These are phyloP conservation scores for Trichothecium sympodiale DNA, from an alignment of 2,329 filamentous ascomycete genomes.

Conservation along the genomic window DNA sequence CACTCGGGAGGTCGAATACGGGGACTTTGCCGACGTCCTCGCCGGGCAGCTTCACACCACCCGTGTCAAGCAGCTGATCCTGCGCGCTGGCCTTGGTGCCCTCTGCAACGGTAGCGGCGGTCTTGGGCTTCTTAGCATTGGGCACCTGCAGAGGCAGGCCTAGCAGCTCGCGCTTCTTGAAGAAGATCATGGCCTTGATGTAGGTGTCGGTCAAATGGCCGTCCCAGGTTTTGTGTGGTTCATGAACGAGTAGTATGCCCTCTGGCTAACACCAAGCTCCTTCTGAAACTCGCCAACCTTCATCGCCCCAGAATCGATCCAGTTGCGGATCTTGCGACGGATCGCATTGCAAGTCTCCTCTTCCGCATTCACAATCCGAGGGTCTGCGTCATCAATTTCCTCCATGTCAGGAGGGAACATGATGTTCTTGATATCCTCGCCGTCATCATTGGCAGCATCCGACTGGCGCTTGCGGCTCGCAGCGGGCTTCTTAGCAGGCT, in stretches of 20 bases:
- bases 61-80: constrained; percentile 26
- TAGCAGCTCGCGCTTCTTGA: constrained; percentile 37
- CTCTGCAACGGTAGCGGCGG: constrained; percentile 9
- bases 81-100: constrained; percentile 11
- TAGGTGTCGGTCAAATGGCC: constrained; percentile 17
- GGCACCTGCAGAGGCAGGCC: constrained; percentile 24
- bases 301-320: constrained; percentile 29
- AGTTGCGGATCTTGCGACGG: constrained; percentile 20
- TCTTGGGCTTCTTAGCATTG: constrained; percentile 20
- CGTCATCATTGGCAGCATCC: neutral
- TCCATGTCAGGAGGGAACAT: constrained; percentile 1
- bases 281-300: constrained; percentile 34
- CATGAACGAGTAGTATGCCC: constrained; percentile 34
- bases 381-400: neutral
- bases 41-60: constrained; percentile 29
- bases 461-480: no score
- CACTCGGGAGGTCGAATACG: constrained; percentile 47
- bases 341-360: neutral
- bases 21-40: constrained; percentile 34
- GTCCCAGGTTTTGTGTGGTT: constrained; percentile 27
- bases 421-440: neutral
- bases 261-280: constrained; percentile 25
- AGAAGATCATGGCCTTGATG: constrained; percentile 27
- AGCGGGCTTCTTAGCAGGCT: no score
- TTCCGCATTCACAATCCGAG: neutral